Evolutionary conservation across 208 protist genomes (phyloP), one percentile per base, ranked within the genome.

Genomic region (Trypanosoma cruzi): DNA sequence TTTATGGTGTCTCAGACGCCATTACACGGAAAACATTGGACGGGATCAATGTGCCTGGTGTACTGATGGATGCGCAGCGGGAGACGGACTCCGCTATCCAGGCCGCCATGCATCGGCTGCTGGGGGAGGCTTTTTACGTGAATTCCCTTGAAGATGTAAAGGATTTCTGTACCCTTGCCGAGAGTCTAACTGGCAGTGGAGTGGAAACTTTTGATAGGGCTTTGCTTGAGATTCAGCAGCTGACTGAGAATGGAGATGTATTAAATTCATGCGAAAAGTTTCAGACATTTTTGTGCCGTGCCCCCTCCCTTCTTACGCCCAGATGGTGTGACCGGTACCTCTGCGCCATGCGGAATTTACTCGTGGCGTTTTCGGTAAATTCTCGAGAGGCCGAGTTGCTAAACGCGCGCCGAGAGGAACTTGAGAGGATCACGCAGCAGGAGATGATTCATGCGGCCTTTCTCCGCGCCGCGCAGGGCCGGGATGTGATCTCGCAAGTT

Each of bases 361-460:
- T 71, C 28, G 22, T 65, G n/a, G 44, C 64, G 1, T 64, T 62
- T 67, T 1, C 48, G 28, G 29, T 66, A 5, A 42, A 26, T 46
- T 65, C 42, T 18, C 28, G 18, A 20, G 31, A 14, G 14, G 13
- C 1, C 8, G 22, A 13, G 4, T 22, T 71, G 28, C 24, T 66
- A 8, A 7, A 71, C 5, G 42, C 42, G 8, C 31, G 44, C 7
- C 56, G 64, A 37, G 26, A 20, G 16, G 54, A 77, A 44, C 64
- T 77, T 16, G 55, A 60, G 37, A 16, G 22, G 49, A 57, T 77
- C 2, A 29, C 58, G 13, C 36, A 37, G 5, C 58, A 62, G n/a
- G 71, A 77, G 57, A 29, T 71, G 40, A 37, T 59, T 50, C 57
- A 77, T 37, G 66, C 71, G 26, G 64, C 56, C 22, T 62, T 77